These are phyloP conservation scores for Biancaea sappan DNA, from an alignment of 306 rosid species.

Conservation along the genomic window DNA sequence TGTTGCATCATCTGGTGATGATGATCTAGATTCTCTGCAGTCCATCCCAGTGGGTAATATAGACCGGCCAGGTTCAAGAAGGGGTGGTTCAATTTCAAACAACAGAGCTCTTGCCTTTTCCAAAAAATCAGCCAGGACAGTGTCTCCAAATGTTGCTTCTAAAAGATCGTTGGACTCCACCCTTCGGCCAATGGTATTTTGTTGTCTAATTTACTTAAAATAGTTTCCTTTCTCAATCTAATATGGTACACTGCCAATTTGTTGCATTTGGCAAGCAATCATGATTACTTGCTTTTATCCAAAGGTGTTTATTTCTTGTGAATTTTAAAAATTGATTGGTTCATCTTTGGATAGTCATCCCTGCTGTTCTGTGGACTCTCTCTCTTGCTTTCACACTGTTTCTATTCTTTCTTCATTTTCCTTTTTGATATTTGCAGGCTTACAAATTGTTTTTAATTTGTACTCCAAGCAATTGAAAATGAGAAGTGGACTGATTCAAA, in stretches of 20 bases:
- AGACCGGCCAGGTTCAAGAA: slow-evolving; percentile 59
- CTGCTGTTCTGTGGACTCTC: background rate
- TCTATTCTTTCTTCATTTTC: background rate
- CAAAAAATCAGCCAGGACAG: slow-evolving; percentile 58
- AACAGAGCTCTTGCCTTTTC: slow-evolving; percentile 57
- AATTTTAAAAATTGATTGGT: slow-evolving; percentile 12
- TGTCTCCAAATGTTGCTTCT: slow-evolving; percentile 68
- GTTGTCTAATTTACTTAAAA: slow-evolving; percentile 19
- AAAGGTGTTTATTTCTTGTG: slow-evolving; percentile 21
- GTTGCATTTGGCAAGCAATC: slow-evolving; percentile 9
- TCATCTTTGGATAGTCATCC: slow-evolving; percentile 16
- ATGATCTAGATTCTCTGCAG: slow-evolving; percentile 76
- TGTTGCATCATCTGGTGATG: slow-evolving; percentile 77
- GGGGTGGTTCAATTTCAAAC: slow-evolving; percentile 51
- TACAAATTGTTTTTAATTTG: background rate
- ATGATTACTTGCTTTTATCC: too few species aligned
- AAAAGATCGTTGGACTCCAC: slow-evolving; percentile 76
- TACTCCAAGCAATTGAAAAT: background rate
- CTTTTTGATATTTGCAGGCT: slow-evolving; percentile 10
- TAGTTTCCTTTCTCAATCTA: background rate
- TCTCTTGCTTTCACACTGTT: background rate
- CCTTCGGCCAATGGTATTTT: slow-evolving; percentile 73
- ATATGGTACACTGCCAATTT: background rate
- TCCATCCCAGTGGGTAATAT: slow-evolving; percentile 66
- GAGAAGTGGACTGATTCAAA: background rate